These are phyloP conservation scores for Viridothelium virens DNA, from an alignment of 495 filamentous ascomycete genomes.

Conservation along the genomic window DNA sequence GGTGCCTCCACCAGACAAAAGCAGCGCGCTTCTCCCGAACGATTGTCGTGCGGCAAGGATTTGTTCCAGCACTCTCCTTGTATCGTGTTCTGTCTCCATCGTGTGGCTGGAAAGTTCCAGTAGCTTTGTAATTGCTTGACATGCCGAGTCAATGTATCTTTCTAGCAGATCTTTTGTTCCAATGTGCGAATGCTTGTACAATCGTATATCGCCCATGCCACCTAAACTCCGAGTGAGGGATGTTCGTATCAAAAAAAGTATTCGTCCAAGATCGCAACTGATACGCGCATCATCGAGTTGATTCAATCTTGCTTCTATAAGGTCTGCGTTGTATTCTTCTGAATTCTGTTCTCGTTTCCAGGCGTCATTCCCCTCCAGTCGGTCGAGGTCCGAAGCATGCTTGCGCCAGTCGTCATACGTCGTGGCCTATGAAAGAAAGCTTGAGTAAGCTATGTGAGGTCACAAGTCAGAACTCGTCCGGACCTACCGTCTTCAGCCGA, in stretches of 20 bases:
- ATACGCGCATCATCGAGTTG: slow-evolving; percentile 69
- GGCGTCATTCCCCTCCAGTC: slow-evolving; percentile 66
- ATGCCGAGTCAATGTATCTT: slow-evolving; percentile 69
- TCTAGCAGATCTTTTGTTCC: slow-evolving; percentile 86
- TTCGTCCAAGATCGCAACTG: slow-evolving; percentile 62
- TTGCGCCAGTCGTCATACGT: slow-evolving; percentile 35
- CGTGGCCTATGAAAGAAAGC: slow-evolving; percentile 17
- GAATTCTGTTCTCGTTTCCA: slow-evolving; percentile 69
- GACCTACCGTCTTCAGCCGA: not conserved
- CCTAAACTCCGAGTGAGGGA: slow-evolving; percentile 72
- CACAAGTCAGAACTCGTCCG: not conserved
- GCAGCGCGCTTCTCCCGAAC: slow-evolving; percentile 78
- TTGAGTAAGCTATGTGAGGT: not conserved
- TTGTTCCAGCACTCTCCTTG: slow-evolving; percentile 60
- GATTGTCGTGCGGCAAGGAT: slow-evolving; percentile 73
- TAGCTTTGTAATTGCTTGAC: slow-evolving; percentile 58
- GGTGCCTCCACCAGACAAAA: slow-evolving; percentile 84
- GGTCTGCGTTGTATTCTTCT: slow-evolving; percentile 58
- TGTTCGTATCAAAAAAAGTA: slow-evolving; percentile 78
- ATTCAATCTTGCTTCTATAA: slow-evolving; percentile 60
- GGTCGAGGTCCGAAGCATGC: slow-evolving; percentile 70
- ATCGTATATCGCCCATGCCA: slow-evolving; percentile 71
- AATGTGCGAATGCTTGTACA: slow-evolving; percentile 77
- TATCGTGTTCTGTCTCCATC: not conserved
- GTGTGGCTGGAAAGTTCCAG: slow-evolving; percentile 39